Evolutionary conservation across 2,329 filamentous ascomycete species (phyloP).

Genomic region (Tolypocladium pustulatum): DNA sequence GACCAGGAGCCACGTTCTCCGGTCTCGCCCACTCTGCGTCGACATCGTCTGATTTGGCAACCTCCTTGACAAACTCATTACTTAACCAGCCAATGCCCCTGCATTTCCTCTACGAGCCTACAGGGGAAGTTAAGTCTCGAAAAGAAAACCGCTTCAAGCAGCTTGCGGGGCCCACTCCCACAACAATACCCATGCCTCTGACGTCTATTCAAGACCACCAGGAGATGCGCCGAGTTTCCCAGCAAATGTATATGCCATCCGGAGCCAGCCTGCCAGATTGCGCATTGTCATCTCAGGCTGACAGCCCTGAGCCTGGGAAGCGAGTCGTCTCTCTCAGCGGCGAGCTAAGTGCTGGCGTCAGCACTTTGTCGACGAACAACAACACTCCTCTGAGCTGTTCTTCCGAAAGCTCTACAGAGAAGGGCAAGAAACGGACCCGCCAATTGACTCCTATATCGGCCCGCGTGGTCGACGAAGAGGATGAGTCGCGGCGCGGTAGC

Average conservation of each 20-base stretch:
- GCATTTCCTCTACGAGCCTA: conserved; percentile 19
- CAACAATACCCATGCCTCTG: conserved; percentile 8
- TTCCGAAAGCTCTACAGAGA: conserved; percentile 15
- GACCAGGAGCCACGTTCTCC: conserved; percentile 9
- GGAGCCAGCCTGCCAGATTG: conserved; percentile 8
- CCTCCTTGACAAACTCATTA: conserved; percentile 35
- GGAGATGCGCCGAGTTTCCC: conserved; percentile 30
- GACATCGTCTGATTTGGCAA: conserved; percentile 24
- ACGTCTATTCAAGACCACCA: conserved; percentile 11
- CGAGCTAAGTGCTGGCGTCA: conserved; percentile 1
- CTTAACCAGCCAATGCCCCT: conserved; percentile 35
- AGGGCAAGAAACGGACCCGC: conserved; percentile 33
- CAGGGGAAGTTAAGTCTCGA: conserved; percentile 29
- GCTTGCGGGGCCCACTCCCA: conserved; percentile 3
- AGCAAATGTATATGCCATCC: conserved; percentile 21
- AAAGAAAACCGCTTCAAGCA: conserved; percentile 29
- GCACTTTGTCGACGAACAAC: conserved; percentile 4
- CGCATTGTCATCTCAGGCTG: conserved; percentile 5
- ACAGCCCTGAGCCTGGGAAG: conserved; percentile 7
- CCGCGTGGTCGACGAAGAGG: conserved; percentile 36
- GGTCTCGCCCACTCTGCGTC: conserved; percentile 7
- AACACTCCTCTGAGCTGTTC: conserved; percentile 6
- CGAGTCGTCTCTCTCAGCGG: conserved; percentile 2
- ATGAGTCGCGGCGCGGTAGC: conserved; percentile 27
- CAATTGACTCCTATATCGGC: conserved; percentile 34